Evolutionary conservation across 768 basidiomycete genomes (phyloP).

Genomic region (Boletellus ananiceps): DNA sequence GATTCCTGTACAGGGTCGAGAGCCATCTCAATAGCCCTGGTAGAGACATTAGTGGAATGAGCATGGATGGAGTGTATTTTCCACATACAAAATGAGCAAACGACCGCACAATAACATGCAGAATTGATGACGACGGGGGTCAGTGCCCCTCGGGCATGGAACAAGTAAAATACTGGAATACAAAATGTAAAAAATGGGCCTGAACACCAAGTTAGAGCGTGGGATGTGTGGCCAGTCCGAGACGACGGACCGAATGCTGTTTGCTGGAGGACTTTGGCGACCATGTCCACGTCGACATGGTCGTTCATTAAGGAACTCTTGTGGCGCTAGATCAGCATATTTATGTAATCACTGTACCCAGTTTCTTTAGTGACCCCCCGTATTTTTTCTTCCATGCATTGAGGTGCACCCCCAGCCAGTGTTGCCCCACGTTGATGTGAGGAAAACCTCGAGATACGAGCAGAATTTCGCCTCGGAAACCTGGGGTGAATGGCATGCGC

Average conservation of each 20-base stretch:
- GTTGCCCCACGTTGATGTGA: too few relatives aligned
- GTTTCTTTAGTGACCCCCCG: too few relatives aligned
- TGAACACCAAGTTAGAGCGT: conserved; percentile 25
- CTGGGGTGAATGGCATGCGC: too few relatives aligned
- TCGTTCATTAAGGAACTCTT: conserved; percentile 50
- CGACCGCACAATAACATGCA: conserved; percentile 48
- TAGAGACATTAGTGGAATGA: conserved; percentile 3
- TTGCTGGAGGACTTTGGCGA: conserved; percentile 72
- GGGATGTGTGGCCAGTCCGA: neutral
- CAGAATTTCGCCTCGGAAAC: too few relatives aligned
- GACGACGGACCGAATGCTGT: conserved; percentile 72
- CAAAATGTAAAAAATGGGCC: conserved; percentile 85
- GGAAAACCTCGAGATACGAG: too few relatives aligned
- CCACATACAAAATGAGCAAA: conserved; percentile 66
- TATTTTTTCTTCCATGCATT: too few relatives aligned
- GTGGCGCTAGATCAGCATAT: too few relatives aligned
- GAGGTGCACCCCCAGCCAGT: too few relatives aligned
- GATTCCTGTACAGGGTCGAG: conserved; percentile 71
- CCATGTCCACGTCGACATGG: conserved; percentile 67
- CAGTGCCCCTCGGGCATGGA: conserved; percentile 55
- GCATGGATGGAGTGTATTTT: neutral
- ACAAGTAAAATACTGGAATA: conserved; percentile 72
- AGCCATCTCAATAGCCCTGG: conserved; percentile 68
- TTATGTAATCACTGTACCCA: too few relatives aligned
- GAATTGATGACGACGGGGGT: conserved; percentile 51